Conservation (phyloP, 179 eudicot genomes). For the Patellifolia procumbens region DNA sequence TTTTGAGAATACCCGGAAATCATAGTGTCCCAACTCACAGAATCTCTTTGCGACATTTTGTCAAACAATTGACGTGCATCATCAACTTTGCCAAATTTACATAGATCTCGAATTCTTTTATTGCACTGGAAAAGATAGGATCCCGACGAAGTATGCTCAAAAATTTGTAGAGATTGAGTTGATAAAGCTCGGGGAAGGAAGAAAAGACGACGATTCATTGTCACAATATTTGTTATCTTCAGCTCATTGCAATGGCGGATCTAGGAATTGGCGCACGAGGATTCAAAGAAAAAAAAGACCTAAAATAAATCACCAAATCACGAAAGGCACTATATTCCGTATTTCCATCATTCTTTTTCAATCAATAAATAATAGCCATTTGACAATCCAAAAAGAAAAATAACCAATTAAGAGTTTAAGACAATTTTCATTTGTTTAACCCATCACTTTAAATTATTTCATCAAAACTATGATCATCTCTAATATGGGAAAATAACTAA, state of each 20-base stretch:
- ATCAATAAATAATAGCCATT: too few relatives aligned
- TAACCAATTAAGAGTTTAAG: too few relatives aligned
- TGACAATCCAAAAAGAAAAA: too few relatives aligned
- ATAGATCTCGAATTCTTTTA: constrained; percentile 26
- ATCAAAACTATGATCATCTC: too few relatives aligned
- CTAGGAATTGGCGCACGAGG: too few relatives aligned
- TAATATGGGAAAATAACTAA: too few relatives aligned
- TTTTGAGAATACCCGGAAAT: constrained; percentile 35
- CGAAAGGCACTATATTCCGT: too few relatives aligned
- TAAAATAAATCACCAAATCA: too few relatives aligned
- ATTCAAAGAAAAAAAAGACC: too few relatives aligned
- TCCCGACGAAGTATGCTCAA: background rate
- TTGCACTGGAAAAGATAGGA: constrained; percentile 27
- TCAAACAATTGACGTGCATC: constrained; percentile 46
- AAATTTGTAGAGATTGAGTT: constrained; percentile 5
- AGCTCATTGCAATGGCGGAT: background rate
- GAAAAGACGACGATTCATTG: constrained; percentile 19
- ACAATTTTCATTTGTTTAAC: too few relatives aligned
- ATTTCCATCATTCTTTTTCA: too few relatives aligned
- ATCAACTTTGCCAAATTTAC: constrained; percentile 22
- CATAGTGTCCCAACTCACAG: constrained; percentile 39
- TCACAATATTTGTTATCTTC: background rate
- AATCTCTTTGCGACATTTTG: constrained; percentile 36
- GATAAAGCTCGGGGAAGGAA: constrained; percentile 12
- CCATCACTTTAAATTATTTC: too few relatives aligned